Conservation (phyloP, 2,329 filamentous ascomycete genomes). For the Endothia cerciana region DNA sequence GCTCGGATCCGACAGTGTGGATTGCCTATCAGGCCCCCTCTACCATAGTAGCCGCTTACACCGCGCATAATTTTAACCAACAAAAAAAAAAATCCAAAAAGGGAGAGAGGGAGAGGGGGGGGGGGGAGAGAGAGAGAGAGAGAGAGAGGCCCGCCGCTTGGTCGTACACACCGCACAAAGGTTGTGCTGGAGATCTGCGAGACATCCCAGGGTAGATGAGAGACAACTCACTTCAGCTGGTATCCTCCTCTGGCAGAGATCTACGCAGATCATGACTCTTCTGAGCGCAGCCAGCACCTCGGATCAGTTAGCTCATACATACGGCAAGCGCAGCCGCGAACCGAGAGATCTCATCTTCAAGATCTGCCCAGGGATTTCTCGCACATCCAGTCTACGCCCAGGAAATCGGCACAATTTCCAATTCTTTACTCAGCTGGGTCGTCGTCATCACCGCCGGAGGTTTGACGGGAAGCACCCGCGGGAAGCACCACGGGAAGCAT, state of each 20-base stretch:
- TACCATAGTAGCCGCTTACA: background rate
- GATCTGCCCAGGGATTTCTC: conserved; percentile 10
- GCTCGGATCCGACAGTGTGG: conserved; percentile 7
- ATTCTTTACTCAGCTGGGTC: background rate
- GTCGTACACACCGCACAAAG: background rate
- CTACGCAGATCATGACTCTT: conserved; percentile 7
- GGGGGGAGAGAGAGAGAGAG: background rate
- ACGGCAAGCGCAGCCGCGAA: conserved; percentile 2
- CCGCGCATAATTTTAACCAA: background rate
- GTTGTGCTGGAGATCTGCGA: background rate
- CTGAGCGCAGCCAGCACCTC: background rate
- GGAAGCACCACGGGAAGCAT: background rate
- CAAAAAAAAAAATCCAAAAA: too few relatives aligned
- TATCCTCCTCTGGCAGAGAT: background rate
- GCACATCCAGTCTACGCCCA: background rate
- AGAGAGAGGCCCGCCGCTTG: background rate
- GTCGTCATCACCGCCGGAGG: background rate
- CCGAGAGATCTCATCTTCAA: background rate
- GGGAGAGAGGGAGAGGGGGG: too few relatives aligned
- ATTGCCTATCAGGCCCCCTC: background rate
- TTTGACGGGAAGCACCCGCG: background rate
- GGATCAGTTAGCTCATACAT: conserved; percentile 3
- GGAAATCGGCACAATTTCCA: background rate
- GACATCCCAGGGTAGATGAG: background rate
- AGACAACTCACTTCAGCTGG: background rate